These are phyloP conservation scores for Talaromyces rugulosus DNA, from an alignment of 2,329 filamentous ascomycete species.

Conservation along the genomic window DNA sequence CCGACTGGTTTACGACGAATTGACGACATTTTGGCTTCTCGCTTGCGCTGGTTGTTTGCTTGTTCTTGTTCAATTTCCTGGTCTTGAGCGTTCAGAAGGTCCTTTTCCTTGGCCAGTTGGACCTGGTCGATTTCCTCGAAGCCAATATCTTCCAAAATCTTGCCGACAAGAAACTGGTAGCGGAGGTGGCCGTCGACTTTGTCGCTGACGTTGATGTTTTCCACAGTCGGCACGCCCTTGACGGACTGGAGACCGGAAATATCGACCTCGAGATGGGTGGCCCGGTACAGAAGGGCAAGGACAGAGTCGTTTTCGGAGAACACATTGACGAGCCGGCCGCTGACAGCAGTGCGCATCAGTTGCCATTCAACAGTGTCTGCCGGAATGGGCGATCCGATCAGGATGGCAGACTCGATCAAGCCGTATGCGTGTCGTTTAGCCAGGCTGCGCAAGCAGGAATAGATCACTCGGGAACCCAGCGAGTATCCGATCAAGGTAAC, in stretches of 20 bases:
- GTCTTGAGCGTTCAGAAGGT: conserved; percentile 36
- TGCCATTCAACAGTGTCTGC: conserved; percentile 70
- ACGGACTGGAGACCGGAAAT: conserved; percentile 79
- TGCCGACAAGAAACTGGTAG: conserved; percentile 65
- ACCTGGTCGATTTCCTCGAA: conserved; percentile 61
- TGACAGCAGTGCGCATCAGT: conserved; percentile 70
- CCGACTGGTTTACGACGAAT: not conserved
- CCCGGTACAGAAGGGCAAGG: conserved; percentile 80
- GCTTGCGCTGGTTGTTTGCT: conserved; percentile 26
- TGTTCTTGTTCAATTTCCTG: conserved; percentile 35
- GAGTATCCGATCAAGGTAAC: conserved; percentile 80
- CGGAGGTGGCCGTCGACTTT: conserved; percentile 65
- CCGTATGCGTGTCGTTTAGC: conserved; percentile 78
- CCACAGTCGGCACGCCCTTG: conserved; percentile 46
- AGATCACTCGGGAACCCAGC: conserved; percentile 76
- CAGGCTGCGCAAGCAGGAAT: conserved; percentile 71
- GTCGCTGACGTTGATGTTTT: conserved; percentile 65
- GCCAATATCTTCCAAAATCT: conserved; percentile 62
- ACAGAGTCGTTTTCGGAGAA: conserved; percentile 85
- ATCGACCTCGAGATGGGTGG: conserved; percentile 75
- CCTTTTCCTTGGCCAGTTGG: conserved; percentile 42
- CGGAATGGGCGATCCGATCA: conserved; percentile 77
- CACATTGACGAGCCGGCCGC: conserved; percentile 79
- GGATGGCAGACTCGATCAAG: conserved; percentile 73
- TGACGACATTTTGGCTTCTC: conserved; percentile 15